Percentiles rank a stretch among this genome's conserved stretches.
These are phyloP conservation scores for Sugiyamaella floridensis DNA, from an alignment of 805 yeast species.

Conservation along the genomic window DNA sequence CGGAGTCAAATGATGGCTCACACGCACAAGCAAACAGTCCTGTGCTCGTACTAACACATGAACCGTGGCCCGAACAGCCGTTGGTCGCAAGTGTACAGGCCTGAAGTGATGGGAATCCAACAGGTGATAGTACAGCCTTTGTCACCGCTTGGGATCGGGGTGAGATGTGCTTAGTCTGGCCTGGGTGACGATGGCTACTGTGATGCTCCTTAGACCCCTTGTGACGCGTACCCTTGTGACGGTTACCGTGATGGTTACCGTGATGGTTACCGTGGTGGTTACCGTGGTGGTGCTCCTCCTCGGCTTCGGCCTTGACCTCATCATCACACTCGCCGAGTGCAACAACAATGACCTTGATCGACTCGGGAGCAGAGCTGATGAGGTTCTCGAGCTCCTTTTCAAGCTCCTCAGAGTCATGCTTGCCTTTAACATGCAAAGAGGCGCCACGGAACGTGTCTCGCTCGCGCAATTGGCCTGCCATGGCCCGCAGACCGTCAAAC, in stretches of 20 bases:
- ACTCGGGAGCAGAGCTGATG: background rate
- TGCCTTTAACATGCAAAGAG: background rate
- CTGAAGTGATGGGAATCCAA: constrained; percentile 20
- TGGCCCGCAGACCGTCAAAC: background rate
- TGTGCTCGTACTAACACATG: constrained; percentile 26
- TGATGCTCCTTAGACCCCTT: background rate
- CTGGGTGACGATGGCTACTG: too few relatives aligned
- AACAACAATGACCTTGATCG: constrained; percentile 5
- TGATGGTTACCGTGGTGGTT: background rate
- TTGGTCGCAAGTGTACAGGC: constrained; percentile 30
- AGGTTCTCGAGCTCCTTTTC: constrained; percentile 5
- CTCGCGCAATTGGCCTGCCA: background rate
- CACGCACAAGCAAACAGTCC: constrained; percentile 33
- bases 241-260: background rate
- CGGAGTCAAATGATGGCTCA: constrained; percentile 24
- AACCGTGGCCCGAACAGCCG: constrained; percentile 35
- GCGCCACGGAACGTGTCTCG: background rate
- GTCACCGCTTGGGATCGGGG: background rate
- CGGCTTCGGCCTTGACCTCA: background rate
- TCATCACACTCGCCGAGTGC: constrained; percentile 9
- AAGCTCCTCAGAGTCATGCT: background rate
- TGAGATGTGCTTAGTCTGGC: background rate
- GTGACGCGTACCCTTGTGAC: background rate
- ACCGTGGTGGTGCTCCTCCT: background rate
- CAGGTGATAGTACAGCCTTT: background rate